A percentile compares a stretch with the other conserved stretches of the same genome.
phyloP scores from a whole-genome alignment of 169 alveolate species.

The Babesia microti region DNA sequence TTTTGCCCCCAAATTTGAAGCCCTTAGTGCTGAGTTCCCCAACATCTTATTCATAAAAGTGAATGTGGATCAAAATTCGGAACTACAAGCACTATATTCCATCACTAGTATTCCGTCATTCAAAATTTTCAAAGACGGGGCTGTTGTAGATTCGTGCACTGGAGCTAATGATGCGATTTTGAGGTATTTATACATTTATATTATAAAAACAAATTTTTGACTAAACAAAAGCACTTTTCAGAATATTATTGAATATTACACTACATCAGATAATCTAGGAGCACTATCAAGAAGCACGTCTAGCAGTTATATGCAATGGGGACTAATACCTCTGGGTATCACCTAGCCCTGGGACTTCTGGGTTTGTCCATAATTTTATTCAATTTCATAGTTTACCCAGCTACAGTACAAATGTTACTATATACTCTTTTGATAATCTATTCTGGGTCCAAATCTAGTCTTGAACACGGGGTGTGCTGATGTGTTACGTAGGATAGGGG shows the following conservation, averaged over 20 bases:
- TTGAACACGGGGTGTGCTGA: conserved; percentile 27
- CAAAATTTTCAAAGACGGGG: conserved; percentile 59
- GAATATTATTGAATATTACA: too few relatives aligned
- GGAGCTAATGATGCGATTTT: conserved; percentile 57
- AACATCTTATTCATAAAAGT: conserved; percentile 47
- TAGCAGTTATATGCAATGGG: too few relatives aligned
- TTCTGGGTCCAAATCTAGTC: conserved; percentile 31
- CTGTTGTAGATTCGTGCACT: conserved; percentile 45
- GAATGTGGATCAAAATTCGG: conserved; percentile 53
- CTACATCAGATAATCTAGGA: conserved; percentile 4
- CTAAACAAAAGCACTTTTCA: too few relatives aligned
- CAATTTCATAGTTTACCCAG: conserved; percentile 19
- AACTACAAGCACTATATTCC: conserved; percentile 50
- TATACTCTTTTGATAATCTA: conserved; percentile 31
- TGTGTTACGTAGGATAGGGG: conserved; percentile 1
- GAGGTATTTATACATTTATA: too few relatives aligned
- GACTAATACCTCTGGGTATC: too few relatives aligned
- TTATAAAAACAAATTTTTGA: too few relatives aligned
- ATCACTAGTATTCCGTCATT: conserved; percentile 63
- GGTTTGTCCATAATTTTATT: conserved; percentile 23
- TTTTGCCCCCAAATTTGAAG: conserved; percentile 73
- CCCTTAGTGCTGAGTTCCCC: conserved; percentile 43
- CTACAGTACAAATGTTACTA: conserved; percentile 21
- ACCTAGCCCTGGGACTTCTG: too few relatives aligned
- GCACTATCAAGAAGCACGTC: conserved; percentile 18